Evolutionary conservation across 352 stramenopile genomes (phyloP), one percentile per base, ranked within the genome.

Genomic region (Phytophthora pseudosyringae): DNA sequence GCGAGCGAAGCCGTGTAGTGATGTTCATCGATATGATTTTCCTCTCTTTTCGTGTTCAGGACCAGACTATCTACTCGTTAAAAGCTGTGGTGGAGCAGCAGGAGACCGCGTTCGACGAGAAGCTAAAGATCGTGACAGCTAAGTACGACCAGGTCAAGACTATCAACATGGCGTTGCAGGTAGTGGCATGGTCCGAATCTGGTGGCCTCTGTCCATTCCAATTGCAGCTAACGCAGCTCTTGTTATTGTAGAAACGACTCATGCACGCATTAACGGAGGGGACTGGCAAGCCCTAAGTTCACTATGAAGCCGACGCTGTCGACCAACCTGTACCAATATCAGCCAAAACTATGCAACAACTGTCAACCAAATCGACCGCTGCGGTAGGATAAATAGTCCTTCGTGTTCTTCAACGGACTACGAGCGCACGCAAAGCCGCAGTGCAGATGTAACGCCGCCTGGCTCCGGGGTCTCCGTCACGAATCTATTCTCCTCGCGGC

Each of bases 81-180:
- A 90, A 89, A 51, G 53, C 65, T 12, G 72, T 93, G 44, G 59
- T 93, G 12, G 86, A 95, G 52, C 74, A 82, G 11, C 86, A 95
- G 51, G 80, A 95, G 33, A 64, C 50, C 0, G 71, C 84, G 4
- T 84, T 88, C 9, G 83, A 92, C 18, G 81, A 89, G 25, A 95
- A 92, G 46, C 53, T 90, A 15, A 88, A 86, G 64, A 64, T 89
- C 29, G 62, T 83, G 18, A 86, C 73, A 31, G 69, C 73, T 38
- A 95, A 93, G 50, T 95, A 95, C 59, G 76, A 85, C 36, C 82
- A 95, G 59, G 78, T 89, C 16, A 93, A 93, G 61, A 71, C 75
- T 31, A 91, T 95, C 54, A 95, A 92, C 57, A 62, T 93, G 53
- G 78, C 83, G 3, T 67, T 95, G 21, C 86, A 94, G 77, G 85